Percentiles rank a stretch among this genome's conserved stretches.
These are phyloP conservation scores for Hygrophila difformis DNA, from an alignment of 257 asterid genomes.

Conservation along the genomic window DNA sequence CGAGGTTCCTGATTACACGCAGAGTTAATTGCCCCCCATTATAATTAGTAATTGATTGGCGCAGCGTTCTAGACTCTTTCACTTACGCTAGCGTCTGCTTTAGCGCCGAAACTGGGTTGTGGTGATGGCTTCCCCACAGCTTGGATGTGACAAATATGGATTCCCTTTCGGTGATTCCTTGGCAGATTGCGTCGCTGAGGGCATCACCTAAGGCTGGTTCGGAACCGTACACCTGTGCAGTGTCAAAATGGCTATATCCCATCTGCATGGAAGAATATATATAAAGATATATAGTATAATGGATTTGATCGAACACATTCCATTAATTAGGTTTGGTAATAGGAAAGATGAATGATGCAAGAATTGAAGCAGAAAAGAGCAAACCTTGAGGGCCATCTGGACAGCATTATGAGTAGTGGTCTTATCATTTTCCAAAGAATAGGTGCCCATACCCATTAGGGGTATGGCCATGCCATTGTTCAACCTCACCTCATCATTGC, in stretches of 20 bases:
- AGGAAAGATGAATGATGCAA: no score
- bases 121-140: slow-evolving; percentile 79
- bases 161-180: slow-evolving; percentile 41
- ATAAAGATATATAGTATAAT: no score
- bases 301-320: no score
- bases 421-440: slow-evolving; percentile 49
- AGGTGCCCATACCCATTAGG: slow-evolving; percentile 66
- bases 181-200: slow-evolving; percentile 31
- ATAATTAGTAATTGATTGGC: no score
- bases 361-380: no score
- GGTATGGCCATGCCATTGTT: slow-evolving; percentile 70
- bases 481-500: slow-evolving; percentile 41
- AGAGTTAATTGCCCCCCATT: no score
- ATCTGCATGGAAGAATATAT: slow-evolving; percentile 30
- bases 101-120: slow-evolving; percentile 72
- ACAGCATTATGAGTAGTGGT: slow-evolving; percentile 53
- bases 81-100: slow-evolving; percentile 54
- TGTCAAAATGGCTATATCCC: slow-evolving; percentile 82
- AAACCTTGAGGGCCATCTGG: slow-evolving; percentile 59
- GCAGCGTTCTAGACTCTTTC: no score
- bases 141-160: slow-evolving; percentile 60
- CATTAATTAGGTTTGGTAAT: no score
- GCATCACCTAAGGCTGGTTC: slow-evolving; percentile 73
- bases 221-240: slow-evolving; percentile 76
- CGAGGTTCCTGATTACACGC: slow-evolving; percentile 39